Evolutionary conservation across 257 asterid genomes (phyloP), one percentile per base, ranked within the genome.

Genomic region (Mitragyna speciosa): DNA sequence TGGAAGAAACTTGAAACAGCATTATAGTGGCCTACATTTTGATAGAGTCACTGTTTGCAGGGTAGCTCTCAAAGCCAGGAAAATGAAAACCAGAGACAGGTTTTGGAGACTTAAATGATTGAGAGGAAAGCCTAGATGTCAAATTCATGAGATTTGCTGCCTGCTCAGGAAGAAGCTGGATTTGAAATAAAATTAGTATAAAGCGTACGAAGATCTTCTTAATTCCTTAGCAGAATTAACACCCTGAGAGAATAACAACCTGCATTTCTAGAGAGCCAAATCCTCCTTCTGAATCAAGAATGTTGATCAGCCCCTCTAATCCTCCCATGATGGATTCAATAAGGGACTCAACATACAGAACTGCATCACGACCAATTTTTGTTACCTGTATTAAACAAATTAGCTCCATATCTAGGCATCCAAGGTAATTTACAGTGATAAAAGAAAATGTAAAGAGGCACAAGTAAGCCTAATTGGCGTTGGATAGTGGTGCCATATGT

Each of bases 251-350:
- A 82, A 82, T 79, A 79, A 80, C 41, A 84, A 95, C 99, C 99
- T 94, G 98, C 92, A 88, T 91, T 89, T 96, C 99, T 81, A 96
- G 88, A 68, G 98, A 91, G 75, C 99, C 98, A 88, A 96, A 96
- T 83, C 99, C 99, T 82, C 98, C 99, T 84, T 94, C 99, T 2
- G 99, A 96, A 86, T 96, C 97, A 4, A 96, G 99, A 80, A 96
- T 96, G 89, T 96, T 96, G 82, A 96, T 91, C 80, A 96, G 88
- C 77, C 99, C 99, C 88, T 96, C 99, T 84, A 94, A 87, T 77
- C 98, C 99, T 84, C 98, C 97, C 98, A 94, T 94, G 88, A 96
- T 92, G 79, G 98, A 96, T 86, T 96, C 97, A 87, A 96, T 90
- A 72, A 94, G 96, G 83, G 99, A 96, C 65, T 96, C 99, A 73